Evolutionary conservation across 352 stramenopile species (phyloP).

Genomic region (Lagenidium giganteum): DNA sequence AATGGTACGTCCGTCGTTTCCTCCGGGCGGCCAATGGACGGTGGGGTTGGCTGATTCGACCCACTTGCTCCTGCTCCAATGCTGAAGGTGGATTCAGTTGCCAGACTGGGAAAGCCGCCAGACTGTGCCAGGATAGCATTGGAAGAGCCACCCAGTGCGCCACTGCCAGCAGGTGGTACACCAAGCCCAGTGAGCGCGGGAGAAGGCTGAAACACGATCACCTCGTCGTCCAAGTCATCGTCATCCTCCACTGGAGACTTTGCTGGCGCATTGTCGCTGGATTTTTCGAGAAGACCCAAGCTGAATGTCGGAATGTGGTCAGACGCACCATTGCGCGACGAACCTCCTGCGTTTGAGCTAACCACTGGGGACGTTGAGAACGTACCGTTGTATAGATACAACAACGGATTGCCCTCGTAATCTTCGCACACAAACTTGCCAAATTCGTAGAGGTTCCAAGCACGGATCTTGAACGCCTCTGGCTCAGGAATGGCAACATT

Average conservation of each 20-base stretch:
- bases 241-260: conserved; percentile 38
- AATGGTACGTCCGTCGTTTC: neutral
- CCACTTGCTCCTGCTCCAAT: no score
- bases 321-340: conserved; percentile 4
- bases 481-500: conserved; percentile 15
- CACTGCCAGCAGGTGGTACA: conserved; percentile 18
- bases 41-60: no score
- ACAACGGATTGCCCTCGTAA: conserved; percentile 51
- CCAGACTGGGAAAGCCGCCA: conserved; percentile 17
- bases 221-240: conserved; percentile 82
- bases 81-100: conserved; percentile 7
- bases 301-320: neutral
- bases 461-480: conserved; percentile 43
- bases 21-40: neutral
- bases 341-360: conserved; percentile 15
- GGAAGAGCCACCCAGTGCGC: conserved; percentile 22
- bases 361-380: conserved; percentile 28
- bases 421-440: conserved; percentile 50
- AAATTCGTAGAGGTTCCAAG: conserved; percentile 61
- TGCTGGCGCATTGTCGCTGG: no score
- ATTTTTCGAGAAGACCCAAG: neutral
- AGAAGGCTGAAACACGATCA: conserved; percentile 80
- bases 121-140: conserved; percentile 15
- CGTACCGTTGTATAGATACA: conserved; percentile 39
- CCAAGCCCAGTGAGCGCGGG: conserved; percentile 25